A percentile compares a stretch with the other conserved stretches of the same genome.
Evolutionary conservation across 306 rosid species (phyloP).

Genomic region (Quercus variabilis): DNA sequence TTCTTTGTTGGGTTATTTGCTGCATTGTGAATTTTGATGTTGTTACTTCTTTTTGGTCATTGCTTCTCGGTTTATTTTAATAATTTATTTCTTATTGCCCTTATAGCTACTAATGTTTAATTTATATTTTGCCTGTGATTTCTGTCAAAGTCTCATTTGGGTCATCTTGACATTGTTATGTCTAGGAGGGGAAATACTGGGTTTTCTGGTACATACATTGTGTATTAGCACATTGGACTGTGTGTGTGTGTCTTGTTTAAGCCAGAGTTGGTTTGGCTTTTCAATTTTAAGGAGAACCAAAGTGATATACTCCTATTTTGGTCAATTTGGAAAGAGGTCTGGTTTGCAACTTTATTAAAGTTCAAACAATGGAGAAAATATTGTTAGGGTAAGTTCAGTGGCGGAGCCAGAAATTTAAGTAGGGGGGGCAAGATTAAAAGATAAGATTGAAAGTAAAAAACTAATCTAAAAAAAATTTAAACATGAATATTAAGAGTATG

Average conservation of each 20-base stretch:
- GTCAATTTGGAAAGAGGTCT: background rate
- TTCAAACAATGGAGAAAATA: background rate
- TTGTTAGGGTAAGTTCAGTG: background rate
- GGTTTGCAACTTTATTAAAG: background rate
- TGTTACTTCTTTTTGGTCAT: background rate
- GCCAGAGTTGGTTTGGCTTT: background rate
- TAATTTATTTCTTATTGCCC: background rate
- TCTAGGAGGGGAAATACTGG: background rate
- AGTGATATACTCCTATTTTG: background rate
- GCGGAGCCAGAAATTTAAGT: no score
- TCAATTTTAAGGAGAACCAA: slow-evolving; percentile 1
- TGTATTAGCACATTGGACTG: background rate
- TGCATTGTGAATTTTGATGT: background rate
- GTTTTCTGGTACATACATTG: background rate
- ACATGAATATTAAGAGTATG: no score
- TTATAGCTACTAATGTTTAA: background rate
- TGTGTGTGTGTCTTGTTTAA: background rate
- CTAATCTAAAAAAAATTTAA: no score
- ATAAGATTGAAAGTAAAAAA: no score
- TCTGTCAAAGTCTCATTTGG: background rate
- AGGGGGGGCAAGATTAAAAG: no score
- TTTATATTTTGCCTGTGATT: background rate
- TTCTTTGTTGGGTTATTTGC: slow-evolving; percentile 1
- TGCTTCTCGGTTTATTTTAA: background rate
- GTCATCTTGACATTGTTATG: background rate